phyloP scores from a whole-genome alignment of 1,284 basidiomycete species.

The Tranzscheliella williamsii region DNA sequence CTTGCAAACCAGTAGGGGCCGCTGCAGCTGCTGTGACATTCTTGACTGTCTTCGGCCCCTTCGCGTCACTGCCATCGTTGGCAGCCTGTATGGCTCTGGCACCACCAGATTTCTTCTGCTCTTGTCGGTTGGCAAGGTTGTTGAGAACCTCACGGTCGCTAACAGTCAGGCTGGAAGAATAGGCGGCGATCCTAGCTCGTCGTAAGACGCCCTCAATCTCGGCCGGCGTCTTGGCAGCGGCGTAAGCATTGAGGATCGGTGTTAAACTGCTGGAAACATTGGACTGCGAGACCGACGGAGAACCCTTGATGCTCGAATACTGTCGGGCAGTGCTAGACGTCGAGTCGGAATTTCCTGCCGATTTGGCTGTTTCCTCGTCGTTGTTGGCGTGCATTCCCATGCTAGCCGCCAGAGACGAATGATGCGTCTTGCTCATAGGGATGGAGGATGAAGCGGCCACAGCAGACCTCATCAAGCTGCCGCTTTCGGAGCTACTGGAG shows the following conservation, averaged over 20 bases:
- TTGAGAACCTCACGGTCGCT: conserved; percentile 50
- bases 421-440: conserved; percentile 40
- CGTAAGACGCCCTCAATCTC: conserved; percentile 51
- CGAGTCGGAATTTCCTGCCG: conserved; percentile 25
- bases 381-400: conserved; percentile 38
- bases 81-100: conserved; percentile 6
- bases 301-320: conserved; percentile 9
- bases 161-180: conserved; percentile 38
- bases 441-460: conserved; percentile 19
- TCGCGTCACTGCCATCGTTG: neutral
- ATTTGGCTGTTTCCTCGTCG: conserved; percentile 30
- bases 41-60: neutral
- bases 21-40: conserved; percentile 2
- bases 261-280: conserved; percentile 34
- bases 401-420: conserved; percentile 49
- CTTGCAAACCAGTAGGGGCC: conserved; percentile 3
- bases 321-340: conserved; percentile 13
- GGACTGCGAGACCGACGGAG: conserved; percentile 16
- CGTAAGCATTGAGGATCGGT: conserved; percentile 52
- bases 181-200: conserved; percentile 46
- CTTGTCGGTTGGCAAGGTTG: conserved; percentile 35
- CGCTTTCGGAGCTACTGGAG: conserved; percentile 8
- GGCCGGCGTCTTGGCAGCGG: conserved; percentile 51
- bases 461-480: conserved; percentile 12
- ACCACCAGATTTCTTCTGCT: conserved; percentile 16